Evolutionary conservation across 1,284 basidiomycete species (phyloP).

Genomic region (Leccinum pallidistipes): DNA sequence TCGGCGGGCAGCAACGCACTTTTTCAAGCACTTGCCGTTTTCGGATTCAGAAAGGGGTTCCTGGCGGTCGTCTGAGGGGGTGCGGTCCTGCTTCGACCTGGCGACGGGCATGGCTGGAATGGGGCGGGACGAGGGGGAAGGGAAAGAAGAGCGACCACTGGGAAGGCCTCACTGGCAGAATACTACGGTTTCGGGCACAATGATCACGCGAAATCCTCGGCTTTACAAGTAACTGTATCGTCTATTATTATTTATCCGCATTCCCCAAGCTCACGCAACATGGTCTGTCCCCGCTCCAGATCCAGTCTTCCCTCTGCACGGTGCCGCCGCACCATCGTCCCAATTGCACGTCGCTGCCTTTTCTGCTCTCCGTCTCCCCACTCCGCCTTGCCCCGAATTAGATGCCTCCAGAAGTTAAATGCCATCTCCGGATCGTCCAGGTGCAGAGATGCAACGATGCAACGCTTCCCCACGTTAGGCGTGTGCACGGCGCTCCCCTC

Average conservation of each 20-base stretch:
- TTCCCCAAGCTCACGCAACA: constrained; percentile 38
- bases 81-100: constrained; percentile 63
- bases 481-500: constrained; percentile 40
- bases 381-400: constrained; percentile 48
- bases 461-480: constrained; percentile 48
- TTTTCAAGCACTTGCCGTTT: constrained; percentile 68
- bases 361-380: constrained; percentile 50
- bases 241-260: background rate
- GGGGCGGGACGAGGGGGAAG: background rate
- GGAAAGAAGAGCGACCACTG: background rate
- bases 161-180: background rate
- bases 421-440: constrained; percentile 51
- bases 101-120: constrained; percentile 54
- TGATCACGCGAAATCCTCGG: background rate
- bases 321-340: constrained; percentile 34
- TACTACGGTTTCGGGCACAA: background rate
- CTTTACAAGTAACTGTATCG: background rate
- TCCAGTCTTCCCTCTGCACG: constrained; percentile 33
- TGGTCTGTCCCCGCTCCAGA: constrained; percentile 26
- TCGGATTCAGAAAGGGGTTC: constrained; percentile 59
- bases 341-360: constrained; percentile 43
- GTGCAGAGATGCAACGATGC: constrained; percentile 50
- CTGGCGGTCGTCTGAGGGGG: constrained; percentile 48
- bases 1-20: constrained; percentile 49
- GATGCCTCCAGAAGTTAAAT: constrained; percentile 56